A percentile compares a stretch with the other conserved stretches of the same genome.
Evolutionary conservation across 306 rosid genomes (phyloP).

Genomic region (Inga oerstediana): DNA sequence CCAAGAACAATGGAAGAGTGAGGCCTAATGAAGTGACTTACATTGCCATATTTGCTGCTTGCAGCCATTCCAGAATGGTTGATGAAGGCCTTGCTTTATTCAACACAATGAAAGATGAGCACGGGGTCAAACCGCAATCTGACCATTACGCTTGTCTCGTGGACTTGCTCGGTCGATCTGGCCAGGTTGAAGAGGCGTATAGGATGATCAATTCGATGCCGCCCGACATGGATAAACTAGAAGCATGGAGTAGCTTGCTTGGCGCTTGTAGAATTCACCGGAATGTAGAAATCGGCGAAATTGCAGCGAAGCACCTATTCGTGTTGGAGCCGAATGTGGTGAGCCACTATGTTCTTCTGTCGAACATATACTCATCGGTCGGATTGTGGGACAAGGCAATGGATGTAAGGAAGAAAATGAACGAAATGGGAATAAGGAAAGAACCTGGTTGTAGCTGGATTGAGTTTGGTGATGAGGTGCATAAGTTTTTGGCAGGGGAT

Average conservation of each 20-base stretch:
- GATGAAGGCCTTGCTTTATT: constrained; percentile 66
- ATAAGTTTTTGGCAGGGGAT: constrained; percentile 83
- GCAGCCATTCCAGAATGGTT: constrained; percentile 75
- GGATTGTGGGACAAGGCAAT: constrained; percentile 81
- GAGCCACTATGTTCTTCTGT: constrained; percentile 81
- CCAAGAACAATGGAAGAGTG: constrained; percentile 30
- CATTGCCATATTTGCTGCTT: constrained; percentile 67
- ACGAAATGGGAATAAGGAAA: constrained; percentile 76
- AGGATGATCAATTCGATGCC: constrained; percentile 68
- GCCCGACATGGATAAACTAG: constrained; percentile 48
- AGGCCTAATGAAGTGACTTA: constrained; percentile 68
- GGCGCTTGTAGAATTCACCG: constrained; percentile 73
- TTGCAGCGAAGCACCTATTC: constrained; percentile 68
- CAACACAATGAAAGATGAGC: constrained; percentile 61
- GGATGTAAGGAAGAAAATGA: constrained; percentile 78
- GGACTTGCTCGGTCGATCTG: constrained; percentile 91
- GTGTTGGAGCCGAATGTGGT: constrained; percentile 78
- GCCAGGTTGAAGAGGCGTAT: constrained; percentile 69
- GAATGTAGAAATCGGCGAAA: constrained; percentile 70
- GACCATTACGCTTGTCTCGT: constrained; percentile 90
- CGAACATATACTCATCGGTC: constrained; percentile 79
- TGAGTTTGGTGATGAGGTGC: constrained; percentile 81
- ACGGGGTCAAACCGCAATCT: constrained; percentile 61
- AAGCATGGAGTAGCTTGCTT: constrained; percentile 94
- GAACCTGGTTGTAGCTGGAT: constrained; percentile 96